A percentile compares a stretch with the other conserved stretches of the same genome.
These are phyloP conservation scores for Craspedostauros australis DNA, from an alignment of 108 stramenopile genomes.

Conservation along the genomic window DNA sequence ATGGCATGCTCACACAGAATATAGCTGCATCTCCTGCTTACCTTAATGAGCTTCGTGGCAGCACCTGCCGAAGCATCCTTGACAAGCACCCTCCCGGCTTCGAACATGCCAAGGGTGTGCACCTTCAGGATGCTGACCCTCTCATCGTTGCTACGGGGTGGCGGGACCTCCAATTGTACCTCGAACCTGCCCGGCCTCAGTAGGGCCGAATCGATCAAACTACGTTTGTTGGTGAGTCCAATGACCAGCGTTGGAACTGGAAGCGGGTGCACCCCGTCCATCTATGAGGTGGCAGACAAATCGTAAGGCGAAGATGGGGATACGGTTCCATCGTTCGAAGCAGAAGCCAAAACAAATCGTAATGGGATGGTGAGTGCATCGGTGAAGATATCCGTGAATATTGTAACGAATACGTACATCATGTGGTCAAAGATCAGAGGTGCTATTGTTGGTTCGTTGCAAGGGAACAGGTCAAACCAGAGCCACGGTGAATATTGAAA, in stretches of 20 bases:
- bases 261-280: conserved; percentile 89
- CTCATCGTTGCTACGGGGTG: conserved; percentile 61
- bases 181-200: conserved; percentile 82
- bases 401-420: too few relatives aligned
- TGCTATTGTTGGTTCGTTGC: too few relatives aligned
- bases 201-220: conserved; percentile 74
- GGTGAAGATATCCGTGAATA: too few relatives aligned
- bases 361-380: too few relatives aligned
- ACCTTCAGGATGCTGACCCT: conserved; percentile 71
- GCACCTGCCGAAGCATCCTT: conserved; percentile 56
- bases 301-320: too few relatives aligned
- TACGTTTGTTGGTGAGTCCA: conserved; percentile 90
- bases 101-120: conserved; percentile 66
- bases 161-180: conserved; percentile 82
- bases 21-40: too few relatives aligned
- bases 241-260: conserved; percentile 86
- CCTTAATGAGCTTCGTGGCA: conserved; percentile 23
- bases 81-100: conserved; percentile 67
- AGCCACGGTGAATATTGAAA: too few relatives aligned
- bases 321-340: too few relatives aligned
- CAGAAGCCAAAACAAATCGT: too few relatives aligned
- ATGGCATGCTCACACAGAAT: neutral
- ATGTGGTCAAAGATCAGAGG: too few relatives aligned
- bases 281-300: too few relatives aligned
- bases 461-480: too few relatives aligned